Conservation (phyloP, 2,329 filamentous ascomycete genomes). For the Fusarium papillatum region DNA sequence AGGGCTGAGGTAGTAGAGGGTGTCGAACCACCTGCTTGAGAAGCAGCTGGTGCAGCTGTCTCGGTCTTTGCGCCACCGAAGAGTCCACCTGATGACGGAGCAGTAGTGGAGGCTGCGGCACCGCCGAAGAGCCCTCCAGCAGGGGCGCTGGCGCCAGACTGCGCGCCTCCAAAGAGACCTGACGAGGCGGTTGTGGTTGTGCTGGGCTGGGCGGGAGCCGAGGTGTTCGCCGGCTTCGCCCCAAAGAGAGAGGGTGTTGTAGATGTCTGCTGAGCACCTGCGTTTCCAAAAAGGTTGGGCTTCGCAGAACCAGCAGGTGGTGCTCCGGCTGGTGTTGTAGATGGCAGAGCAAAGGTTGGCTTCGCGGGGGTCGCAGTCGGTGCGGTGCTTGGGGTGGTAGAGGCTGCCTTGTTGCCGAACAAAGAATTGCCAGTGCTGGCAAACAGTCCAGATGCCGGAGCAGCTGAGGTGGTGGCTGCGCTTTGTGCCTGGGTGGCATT, state of each 20-base stretch:
- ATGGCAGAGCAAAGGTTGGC: constrained; percentile 61
- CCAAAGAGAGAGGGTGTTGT: constrained; percentile 46
- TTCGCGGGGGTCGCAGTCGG: constrained; percentile 58
- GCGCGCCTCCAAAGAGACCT: constrained; percentile 51
- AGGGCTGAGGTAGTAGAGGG: constrained; percentile 43
- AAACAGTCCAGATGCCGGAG: constrained; percentile 48
- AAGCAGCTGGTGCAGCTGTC: constrained; percentile 35
- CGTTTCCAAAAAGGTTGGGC: constrained; percentile 42
- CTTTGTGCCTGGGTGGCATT: constrained; percentile 39
- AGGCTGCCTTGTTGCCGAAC: constrained; percentile 33
- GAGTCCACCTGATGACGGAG: constrained; percentile 39
- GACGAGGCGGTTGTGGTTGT: constrained; percentile 36
- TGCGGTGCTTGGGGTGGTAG: constrained; percentile 33
- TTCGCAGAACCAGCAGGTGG: constrained; percentile 58
- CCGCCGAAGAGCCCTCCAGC: constrained; percentile 50
- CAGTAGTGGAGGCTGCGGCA: constrained; percentile 45
- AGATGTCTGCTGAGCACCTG: constrained; percentile 35
- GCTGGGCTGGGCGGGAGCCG: constrained; percentile 30
- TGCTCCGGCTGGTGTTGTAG: constrained; percentile 69
- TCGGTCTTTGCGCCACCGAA: constrained; percentile 41
- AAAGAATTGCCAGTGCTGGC: constrained; percentile 38
- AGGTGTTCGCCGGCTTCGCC: constrained; percentile 44
- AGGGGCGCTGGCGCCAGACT: constrained; percentile 46
- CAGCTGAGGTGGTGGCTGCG: constrained; percentile 41
- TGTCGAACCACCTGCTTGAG: constrained; percentile 38